Evolutionary conservation across 1,139 yeast genomes (phyloP).

Genomic region (Debaryomyces sp.): DNA sequence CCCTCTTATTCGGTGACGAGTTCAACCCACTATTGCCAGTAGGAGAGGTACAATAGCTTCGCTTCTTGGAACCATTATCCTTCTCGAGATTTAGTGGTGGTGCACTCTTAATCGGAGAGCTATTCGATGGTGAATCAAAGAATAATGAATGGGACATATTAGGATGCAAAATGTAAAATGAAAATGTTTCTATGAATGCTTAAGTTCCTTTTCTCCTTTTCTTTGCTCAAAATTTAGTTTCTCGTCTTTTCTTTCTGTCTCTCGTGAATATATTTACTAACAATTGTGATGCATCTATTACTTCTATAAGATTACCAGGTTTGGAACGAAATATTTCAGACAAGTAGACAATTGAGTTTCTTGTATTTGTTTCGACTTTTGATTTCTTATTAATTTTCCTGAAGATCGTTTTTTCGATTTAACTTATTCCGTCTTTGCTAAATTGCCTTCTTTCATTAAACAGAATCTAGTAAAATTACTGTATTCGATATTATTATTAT

Average conservation of each 20-base stretch:
- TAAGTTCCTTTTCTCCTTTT: not conserved
- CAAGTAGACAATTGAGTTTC: not conserved
- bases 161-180: not conserved
- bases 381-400: not conserved
- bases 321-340: not conserved
- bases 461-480: conserved; percentile 1
- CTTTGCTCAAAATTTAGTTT: not conserved
- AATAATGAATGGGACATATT: conserved; percentile 11
- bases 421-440: not conserved
- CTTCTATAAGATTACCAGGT: not conserved
- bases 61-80: conserved; percentile 7
- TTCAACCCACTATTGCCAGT: not conserved
- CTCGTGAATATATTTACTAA: not conserved
- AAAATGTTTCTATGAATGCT: not conserved
- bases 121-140: conserved; percentile 11
- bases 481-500: conserved; percentile 1
- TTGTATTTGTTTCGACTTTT: not conserved
- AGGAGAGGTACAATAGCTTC: conserved; percentile 8
- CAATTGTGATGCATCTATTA: not conserved
- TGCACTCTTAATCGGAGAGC: conserved; percentile 8
- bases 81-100: conserved; percentile 5
- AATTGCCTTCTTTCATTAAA: conserved; percentile 4
- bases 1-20: conserved; percentile 35
- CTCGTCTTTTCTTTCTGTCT: not conserved
- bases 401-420: not conserved